Evolutionary conservation across 2,329 filamentous ascomycete genomes (phyloP).

Genomic region (Aspergillus sp.): DNA sequence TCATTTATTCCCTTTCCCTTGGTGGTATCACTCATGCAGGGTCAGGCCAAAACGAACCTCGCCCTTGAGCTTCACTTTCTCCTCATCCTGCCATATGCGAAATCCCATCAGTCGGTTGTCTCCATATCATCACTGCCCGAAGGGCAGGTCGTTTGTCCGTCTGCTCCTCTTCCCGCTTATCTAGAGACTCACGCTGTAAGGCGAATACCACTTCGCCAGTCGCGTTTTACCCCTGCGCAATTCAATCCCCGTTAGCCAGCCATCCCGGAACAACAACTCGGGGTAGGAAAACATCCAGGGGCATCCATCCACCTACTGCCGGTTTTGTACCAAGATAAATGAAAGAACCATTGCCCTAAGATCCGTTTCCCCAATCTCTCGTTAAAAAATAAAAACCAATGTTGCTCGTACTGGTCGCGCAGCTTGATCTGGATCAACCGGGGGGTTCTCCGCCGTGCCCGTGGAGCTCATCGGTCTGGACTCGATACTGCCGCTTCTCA

Average conservation of each 20-base stretch:
- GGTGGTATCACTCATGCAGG: no score
- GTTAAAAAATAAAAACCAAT: slow-evolving; percentile 12
- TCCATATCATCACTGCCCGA: neutral
- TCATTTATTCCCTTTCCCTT: no score
- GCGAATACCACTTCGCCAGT: slow-evolving; percentile 97
- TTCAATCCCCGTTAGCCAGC: slow-evolving; percentile 1
- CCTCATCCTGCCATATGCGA: slow-evolving; percentile 59
- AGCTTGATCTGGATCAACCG: slow-evolving; percentile 2
- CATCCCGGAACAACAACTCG: no score
- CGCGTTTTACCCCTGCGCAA: slow-evolving; percentile 82
- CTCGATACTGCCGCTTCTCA: slow-evolving; percentile 20
- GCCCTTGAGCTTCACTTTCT: slow-evolving; percentile 98
- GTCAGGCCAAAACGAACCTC: slow-evolving; percentile 52
- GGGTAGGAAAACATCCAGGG: no score
- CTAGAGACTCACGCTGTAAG: slow-evolving; percentile 61
- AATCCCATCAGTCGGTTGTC: slow-evolving; percentile 9
- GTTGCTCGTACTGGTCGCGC: slow-evolving; percentile 7
- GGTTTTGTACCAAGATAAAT: slow-evolving; percentile 83
- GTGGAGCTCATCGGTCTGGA: slow-evolving; percentile 10
- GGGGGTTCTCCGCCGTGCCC: slow-evolving; percentile 19
- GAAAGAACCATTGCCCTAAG: slow-evolving; percentile 55
- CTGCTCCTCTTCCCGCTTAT: neutral
- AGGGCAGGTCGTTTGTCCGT: no score
- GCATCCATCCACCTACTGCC: slow-evolving; percentile 53
- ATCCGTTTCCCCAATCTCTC: neutral